Evolutionary conservation across 192 early-diverging fungal species (phyloP), one percentile per base, ranked within the genome.

Genomic region (Rhizophagus prolifer): DNA sequence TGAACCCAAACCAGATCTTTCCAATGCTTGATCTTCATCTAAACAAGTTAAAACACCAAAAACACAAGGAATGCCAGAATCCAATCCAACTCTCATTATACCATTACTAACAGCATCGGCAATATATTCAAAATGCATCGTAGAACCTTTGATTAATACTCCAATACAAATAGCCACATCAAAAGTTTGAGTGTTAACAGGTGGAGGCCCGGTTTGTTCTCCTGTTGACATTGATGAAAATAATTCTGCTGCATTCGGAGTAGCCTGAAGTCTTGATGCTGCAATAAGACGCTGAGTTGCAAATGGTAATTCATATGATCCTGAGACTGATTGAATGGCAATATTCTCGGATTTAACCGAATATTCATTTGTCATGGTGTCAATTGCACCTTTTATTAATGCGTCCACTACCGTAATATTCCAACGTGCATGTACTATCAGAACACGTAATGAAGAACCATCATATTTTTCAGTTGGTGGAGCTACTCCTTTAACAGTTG

Each of bases 71-170:
- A 93, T 86, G 10, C 88, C 88, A 0, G 91, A 88, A 66, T 98
- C 96, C 58, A 99, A 82, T 4, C 95, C 93, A 28, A 99, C 97
- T n/a, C 92, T 86, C 96, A 98, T 99, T 54, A 99, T 85, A 0
- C 96, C 98, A 21, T 96, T 93, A 46, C 88, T 90, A 2, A 92
- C 90, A 0, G 97, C 94, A 63, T 99, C 98, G n/a, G 93, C 90
- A 72, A 99, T 99, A 82, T 99, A 99, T 85, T 98, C 98, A 89
- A 98, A 99, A 77, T 99, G 98, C 90, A 97, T 95, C 21, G 98
- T 99, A 68, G 90, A 88, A 73, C 98, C 98, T 91, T 98, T 99
- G 89, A 99, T 98, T 64, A 99, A 90, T 25, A 99, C 95, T 41
- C 98, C 98, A 81, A 99, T 92, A 72, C 92, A 92, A 74, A 99